phyloP scores from a whole-genome alignment of 2,329 filamentous ascomycete species.

The Aspergillus intermedius region DNA sequence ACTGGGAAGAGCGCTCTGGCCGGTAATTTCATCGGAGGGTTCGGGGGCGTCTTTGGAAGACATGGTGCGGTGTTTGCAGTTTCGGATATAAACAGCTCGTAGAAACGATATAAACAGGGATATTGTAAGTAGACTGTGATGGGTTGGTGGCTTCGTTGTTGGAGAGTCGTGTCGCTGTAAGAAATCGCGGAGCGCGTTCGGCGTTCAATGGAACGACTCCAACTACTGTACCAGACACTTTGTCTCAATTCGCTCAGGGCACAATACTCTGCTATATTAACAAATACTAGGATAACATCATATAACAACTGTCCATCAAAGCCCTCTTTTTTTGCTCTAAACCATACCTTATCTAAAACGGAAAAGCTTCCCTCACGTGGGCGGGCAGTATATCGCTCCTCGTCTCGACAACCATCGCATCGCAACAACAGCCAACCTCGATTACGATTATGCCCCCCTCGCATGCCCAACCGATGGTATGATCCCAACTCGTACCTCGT shows the following conservation, averaged over 20 bases:
- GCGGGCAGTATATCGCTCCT: slow-evolving; percentile 8
- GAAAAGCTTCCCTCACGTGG: slow-evolving; percentile 10
- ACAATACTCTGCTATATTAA: too few species aligned
- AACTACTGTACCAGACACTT: too few species aligned
- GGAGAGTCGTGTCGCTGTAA: too few species aligned
- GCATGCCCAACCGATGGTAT: slow-evolving; percentile 31
- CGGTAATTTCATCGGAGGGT: slow-evolving; percentile 72
- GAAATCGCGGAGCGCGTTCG: too few species aligned
- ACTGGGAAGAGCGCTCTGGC: slow-evolving; percentile 80
- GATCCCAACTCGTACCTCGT: slow-evolving; percentile 32
- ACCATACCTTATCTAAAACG: background rate
- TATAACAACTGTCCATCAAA: background rate
- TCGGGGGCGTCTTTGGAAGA: slow-evolving; percentile 86
- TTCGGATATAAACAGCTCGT: background rate
- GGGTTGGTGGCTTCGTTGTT: too few species aligned
- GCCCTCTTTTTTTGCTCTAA: background rate
- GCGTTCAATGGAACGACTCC: too few species aligned
- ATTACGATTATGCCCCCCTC: slow-evolving; percentile 26
- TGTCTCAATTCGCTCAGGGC: too few species aligned
- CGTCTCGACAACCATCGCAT: background rate
- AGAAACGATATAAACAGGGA: background rate
- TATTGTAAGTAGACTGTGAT: too few species aligned
- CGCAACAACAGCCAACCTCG: slow-evolving; percentile 7
- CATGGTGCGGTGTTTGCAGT: slow-evolving; percentile 49
- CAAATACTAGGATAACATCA: background rate